Conservation (phyloP, 83 land plant genomes). For the Thuja plicata region DNA sequence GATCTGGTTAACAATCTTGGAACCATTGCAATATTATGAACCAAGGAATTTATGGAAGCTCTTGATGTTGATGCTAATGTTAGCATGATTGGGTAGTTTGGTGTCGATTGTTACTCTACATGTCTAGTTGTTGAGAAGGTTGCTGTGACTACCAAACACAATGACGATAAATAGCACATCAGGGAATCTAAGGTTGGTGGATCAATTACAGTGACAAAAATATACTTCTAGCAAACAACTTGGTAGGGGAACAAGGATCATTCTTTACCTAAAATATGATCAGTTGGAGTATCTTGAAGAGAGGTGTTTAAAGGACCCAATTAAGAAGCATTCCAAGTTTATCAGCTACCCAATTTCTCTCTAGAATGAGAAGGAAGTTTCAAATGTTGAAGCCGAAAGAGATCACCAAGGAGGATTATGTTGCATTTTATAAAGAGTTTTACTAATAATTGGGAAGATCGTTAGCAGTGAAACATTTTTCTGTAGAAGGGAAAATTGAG, state of each 20-base stretch:
- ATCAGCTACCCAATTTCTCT: slow-evolving; percentile 81
- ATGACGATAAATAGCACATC: slow-evolving; percentile 62
- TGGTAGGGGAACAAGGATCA: slow-evolving; percentile 58
- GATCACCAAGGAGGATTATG: slow-evolving; percentile 68
- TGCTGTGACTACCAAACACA: slow-evolving; percentile 48
- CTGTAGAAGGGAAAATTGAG: slow-evolving; percentile 81
- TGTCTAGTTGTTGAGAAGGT: slow-evolving; percentile 63
- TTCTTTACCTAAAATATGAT: slow-evolving; percentile 52
- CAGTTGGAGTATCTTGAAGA: slow-evolving; percentile 29
- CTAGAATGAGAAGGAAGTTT: slow-evolving; percentile 80
- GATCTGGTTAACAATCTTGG: slow-evolving; percentile 66
- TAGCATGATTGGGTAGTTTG: slow-evolving; percentile 68
- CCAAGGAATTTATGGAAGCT: slow-evolving; percentile 70
- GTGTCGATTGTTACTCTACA: slow-evolving; percentile 63
- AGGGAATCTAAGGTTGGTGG: slow-evolving; percentile 76
- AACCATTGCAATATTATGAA: slow-evolving; percentile 66
- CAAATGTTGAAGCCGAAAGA: slow-evolving; percentile 80
- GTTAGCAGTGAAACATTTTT: slow-evolving; percentile 82
- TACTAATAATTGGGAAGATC: slow-evolving; percentile 76
- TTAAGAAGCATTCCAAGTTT: slow-evolving; percentile 84
- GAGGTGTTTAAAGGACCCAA: slow-evolving; percentile 5
- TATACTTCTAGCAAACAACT: slow-evolving; percentile 42
- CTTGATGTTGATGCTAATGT: slow-evolving; percentile 65
- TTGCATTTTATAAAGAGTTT: slow-evolving; percentile 66
- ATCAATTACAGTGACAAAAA: slow-evolving; percentile 57